Conservation (phyloP, 352 stramenopile species). For the Globisporangium nunn region DNA sequence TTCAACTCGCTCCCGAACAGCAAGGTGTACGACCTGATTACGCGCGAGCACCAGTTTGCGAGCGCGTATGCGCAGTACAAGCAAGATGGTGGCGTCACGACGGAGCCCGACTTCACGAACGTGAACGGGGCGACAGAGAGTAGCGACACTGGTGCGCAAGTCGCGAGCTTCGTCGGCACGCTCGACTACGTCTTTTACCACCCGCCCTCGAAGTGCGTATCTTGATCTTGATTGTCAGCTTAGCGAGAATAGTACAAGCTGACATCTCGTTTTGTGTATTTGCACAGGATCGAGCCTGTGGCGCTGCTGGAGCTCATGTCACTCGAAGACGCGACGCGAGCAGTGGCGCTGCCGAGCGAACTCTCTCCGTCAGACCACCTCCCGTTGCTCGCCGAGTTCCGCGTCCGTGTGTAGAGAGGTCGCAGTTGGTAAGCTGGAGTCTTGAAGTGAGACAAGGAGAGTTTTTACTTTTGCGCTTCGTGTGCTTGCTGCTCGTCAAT, state of each 20-base stretch:
- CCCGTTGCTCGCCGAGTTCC: constrained; percentile 64
- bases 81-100: background rate
- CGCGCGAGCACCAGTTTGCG: constrained; percentile 21
- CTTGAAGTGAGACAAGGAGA: too few relatives aligned
- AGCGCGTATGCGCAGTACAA: constrained; percentile 61
- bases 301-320: constrained; percentile 74
- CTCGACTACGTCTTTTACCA: constrained; percentile 84
- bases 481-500: too few relatives aligned
- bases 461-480: too few relatives aligned
- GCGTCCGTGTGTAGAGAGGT: constrained; percentile 8
- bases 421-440: too few relatives aligned
- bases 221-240: background rate
- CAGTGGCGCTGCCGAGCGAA: constrained; percentile 54
- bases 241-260: background rate
- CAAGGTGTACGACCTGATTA: constrained; percentile 63
- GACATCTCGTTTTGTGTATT: background rate
- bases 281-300: constrained; percentile 25
- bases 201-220: constrained; percentile 24
- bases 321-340: constrained; percentile 42
- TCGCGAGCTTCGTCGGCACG: constrained; percentile 63
- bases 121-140: constrained; percentile 37
- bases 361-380: constrained; percentile 75
- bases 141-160: constrained; percentile 22
- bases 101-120: constrained; percentile 69
- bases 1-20: constrained; percentile 81